Percentiles rank a stretch among this genome's conserved stretches.
These are phyloP conservation scores for Kazachstania martiniae DNA, from an alignment of 805 yeast genomes.

Conservation along the genomic window DNA sequence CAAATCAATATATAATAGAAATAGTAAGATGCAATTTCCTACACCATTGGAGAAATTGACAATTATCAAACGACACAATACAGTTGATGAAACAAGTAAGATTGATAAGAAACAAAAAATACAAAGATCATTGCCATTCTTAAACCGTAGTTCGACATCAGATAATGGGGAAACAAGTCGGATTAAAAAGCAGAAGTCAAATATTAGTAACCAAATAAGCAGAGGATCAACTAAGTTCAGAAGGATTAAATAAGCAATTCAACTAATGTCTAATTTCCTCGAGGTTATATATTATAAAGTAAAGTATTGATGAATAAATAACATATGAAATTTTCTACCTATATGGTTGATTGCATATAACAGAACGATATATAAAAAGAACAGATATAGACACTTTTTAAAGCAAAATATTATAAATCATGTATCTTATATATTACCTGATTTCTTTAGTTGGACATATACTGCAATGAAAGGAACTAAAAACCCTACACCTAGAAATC, in stretches of 20 bases:
- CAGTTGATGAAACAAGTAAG: constrained; percentile 10
- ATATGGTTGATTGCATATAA: neutral
- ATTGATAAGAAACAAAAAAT: neutral
- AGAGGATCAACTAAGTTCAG: constrained; percentile 1
- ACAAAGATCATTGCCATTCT: neutral
- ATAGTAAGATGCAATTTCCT: constrained; percentile 11
- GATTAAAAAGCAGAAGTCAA: neutral
- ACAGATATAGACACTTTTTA: neutral
- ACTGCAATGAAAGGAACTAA: constrained; percentile 70
- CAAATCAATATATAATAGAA: constrained; percentile 14
- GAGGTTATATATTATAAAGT: too few species aligned
- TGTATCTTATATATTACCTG: constrained; percentile 37
- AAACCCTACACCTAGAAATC: constrained; percentile 61
- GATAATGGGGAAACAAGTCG: constrained; percentile 1
- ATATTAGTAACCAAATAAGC: neutral
- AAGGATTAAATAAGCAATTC: constrained; percentile 2
- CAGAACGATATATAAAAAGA: neutral
- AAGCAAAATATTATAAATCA: neutral
- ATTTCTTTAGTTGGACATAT: constrained; percentile 77
- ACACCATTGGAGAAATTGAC: constrained; percentile 16
- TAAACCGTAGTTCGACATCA: constrained; percentile 9
- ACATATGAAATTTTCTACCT: too few species aligned
- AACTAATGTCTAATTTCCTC: too few species aligned
- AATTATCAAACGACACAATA: constrained; percentile 17
- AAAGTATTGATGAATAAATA: too few species aligned